Percentiles rank a stretch among this genome's conserved stretches.
These are phyloP conservation scores for Penicillium waksmanii DNA, from an alignment of 495 filamentous ascomycete species.

Conservation along the genomic window DNA sequence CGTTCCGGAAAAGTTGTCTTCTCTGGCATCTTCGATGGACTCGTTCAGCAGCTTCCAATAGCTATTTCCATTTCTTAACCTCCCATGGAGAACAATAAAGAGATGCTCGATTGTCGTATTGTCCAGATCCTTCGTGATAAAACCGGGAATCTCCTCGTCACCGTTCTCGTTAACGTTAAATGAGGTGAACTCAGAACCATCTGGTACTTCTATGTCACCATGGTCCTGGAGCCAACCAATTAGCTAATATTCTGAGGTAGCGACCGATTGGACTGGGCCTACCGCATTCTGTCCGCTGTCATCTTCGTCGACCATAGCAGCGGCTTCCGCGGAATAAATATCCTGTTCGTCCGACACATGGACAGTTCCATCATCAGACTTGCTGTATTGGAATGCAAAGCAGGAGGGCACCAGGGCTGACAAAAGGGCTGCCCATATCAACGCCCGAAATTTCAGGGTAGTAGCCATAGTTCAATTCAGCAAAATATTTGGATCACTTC, in stretches of 20 bases:
- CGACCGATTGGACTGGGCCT: neutral
- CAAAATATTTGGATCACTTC: neutral
- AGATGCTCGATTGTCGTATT: conserved; percentile 17
- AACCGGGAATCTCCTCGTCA: conserved; percentile 19
- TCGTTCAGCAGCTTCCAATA: conserved; percentile 20
- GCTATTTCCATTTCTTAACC: conserved; percentile 18
- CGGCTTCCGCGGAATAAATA: conserved; percentile 20
- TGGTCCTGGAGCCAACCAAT: conserved; percentile 19
- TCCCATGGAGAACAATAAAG: conserved; percentile 22
- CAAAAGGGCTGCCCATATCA: conserved; percentile 14
- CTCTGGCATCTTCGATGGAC: conserved; percentile 15
- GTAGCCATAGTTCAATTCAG: conserved; percentile 14
- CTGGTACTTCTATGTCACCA: conserved; percentile 20
- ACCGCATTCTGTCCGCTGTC: conserved; percentile 17
- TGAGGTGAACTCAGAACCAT: conserved; percentile 21
- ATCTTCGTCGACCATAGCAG: conserved; percentile 10
- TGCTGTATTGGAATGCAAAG: conserved; percentile 14
- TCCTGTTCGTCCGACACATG: conserved; percentile 15
- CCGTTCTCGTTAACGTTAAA: conserved; percentile 16
- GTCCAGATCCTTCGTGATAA: conserved; percentile 19
- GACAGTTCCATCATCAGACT: conserved; percentile 13
- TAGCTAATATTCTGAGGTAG: conserved; percentile 7
- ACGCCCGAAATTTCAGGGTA: conserved; percentile 14
- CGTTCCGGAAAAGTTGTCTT: conserved; percentile 16
- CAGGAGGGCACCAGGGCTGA: conserved; percentile 13